These are phyloP conservation scores for Byssothecium circinans DNA, from an alignment of 2,329 filamentous ascomycete genomes.

Conservation along the genomic window DNA sequence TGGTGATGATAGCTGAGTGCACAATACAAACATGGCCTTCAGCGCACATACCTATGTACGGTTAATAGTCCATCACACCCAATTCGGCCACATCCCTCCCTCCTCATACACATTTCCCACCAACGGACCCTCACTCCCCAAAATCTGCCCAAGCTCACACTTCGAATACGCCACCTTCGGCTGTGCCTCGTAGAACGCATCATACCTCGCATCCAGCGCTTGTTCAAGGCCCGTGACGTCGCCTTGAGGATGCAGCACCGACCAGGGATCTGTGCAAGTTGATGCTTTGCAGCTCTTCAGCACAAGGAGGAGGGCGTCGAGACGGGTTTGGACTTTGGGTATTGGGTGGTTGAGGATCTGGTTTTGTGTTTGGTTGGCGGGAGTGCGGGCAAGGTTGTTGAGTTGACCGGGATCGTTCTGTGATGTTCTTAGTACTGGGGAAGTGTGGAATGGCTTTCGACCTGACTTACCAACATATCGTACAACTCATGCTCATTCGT, in stretches of 20 bases:
- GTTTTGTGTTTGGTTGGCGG: not conserved
- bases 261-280: slow-evolving; percentile 60
- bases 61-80: too few species aligned
- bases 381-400: slow-evolving; percentile 40
- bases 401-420: slow-evolving; percentile 35
- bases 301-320: slow-evolving; percentile 62
- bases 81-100: not conserved
- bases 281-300: slow-evolving; percentile 62
- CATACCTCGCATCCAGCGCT: slow-evolving; percentile 53
- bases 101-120: not conserved
- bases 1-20: too few species aligned
- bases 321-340: slow-evolving; percentile 15
- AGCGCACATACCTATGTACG: too few species aligned
- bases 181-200: slow-evolving; percentile 54
- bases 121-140: slow-evolving; percentile 57
- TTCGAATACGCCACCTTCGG: slow-evolving; percentile 56
- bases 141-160: slow-evolving; percentile 60
- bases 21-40: too few species aligned
- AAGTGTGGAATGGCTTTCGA: too few species aligned
- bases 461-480: too few species aligned
- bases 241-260: slow-evolving; percentile 57
- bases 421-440: not conserved
- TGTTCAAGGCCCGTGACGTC: slow-evolving; percentile 55
- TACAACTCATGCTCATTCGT: slow-evolving; percentile 69
- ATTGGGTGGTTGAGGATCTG: slow-evolving; percentile 14